These are phyloP conservation scores for Calophaca sinica DNA, from an alignment of 306 rosid species.

Conservation along the genomic window DNA sequence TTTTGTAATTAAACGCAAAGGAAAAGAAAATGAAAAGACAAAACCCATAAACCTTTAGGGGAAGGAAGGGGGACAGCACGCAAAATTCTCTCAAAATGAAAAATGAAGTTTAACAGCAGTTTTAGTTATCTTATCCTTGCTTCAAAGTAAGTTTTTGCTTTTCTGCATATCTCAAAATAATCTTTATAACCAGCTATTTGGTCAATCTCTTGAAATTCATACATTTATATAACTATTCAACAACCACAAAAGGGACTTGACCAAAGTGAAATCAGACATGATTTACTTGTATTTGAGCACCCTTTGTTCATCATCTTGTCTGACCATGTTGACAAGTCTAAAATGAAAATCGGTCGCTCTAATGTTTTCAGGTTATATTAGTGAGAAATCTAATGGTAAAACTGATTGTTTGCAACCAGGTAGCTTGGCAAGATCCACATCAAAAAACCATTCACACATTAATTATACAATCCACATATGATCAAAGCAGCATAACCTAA, in stretches of 20 bases:
- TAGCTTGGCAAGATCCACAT: constrained; percentile 15
- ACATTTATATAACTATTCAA: background rate
- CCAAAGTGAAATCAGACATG: too few relatives aligned
- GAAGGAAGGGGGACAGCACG: background rate
- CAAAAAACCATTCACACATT: background rate
- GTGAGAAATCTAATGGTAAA: constrained; percentile 27
- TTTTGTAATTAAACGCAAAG: background rate
- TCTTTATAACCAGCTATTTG: constrained; percentile 21
- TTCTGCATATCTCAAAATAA: constrained; percentile 20
- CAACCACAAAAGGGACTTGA: too few relatives aligned
- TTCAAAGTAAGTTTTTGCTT: background rate
- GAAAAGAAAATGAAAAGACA: constrained; percentile 2
- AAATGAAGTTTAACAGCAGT: constrained; percentile 13
- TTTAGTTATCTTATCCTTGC: constrained; percentile 19
- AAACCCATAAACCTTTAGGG: background rate
- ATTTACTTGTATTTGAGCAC: background rate
- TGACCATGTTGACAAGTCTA: background rate
- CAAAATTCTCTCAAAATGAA: background rate
- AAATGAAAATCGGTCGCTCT: background rate
- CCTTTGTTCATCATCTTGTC: constrained; percentile 2
- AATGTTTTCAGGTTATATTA: background rate
- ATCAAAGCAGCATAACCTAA: constrained; percentile 14
- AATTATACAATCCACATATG: background rate
- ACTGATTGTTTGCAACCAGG: background rate
- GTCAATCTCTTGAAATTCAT: background rate